phyloP scores from a whole-genome alignment of 495 filamentous ascomycete genomes.

The Penicillium cosmopolitanum region DNA sequence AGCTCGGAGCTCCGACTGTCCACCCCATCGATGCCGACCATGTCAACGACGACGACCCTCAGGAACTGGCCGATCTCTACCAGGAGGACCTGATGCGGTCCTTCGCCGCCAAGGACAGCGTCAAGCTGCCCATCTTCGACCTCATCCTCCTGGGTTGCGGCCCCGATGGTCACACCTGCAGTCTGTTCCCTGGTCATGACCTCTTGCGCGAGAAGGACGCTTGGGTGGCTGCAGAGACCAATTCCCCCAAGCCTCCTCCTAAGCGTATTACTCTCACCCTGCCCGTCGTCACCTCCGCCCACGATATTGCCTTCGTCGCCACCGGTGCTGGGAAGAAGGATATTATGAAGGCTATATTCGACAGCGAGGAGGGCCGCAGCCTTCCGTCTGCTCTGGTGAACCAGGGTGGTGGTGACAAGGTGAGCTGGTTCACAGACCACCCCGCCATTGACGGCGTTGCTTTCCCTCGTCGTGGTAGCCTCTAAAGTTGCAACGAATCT shows the following conservation, averaged over 20 bases:
- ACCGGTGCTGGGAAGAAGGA: conserved; percentile 89
- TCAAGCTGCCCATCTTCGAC: conserved; percentile 93
- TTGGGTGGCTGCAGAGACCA: conserved; percentile 88
- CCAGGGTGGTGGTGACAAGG: conserved; percentile 75
- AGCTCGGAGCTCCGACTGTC: conserved; percentile 66
- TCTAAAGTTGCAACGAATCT: conserved; percentile 29
- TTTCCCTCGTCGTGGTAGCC: conserved; percentile 71
- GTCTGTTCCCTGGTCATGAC: conserved; percentile 86
- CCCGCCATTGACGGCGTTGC: conserved; percentile 80
- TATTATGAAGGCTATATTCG: conserved; percentile 89
- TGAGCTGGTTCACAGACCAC: conserved; percentile 92
- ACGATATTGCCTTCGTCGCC: conserved; percentile 86
- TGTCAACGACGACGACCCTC: conserved; percentile 79
- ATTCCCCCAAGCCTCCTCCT: conserved; percentile 93
- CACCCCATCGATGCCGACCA: conserved; percentile 74
- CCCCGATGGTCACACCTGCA: conserved; percentile 97
- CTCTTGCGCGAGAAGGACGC: conserved; percentile 85
- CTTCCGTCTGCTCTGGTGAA: conserved; percentile 90
- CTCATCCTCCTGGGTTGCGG: conserved; percentile 90
- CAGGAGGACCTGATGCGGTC: conserved; percentile 82
- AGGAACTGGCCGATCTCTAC: conserved; percentile 92
- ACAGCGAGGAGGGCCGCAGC: conserved; percentile 69
- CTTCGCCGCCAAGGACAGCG: conserved; percentile 83
- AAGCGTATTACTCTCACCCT: conserved; percentile 89
- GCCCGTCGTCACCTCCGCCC: conserved; percentile 81